Evolutionary conservation across 2,329 filamentous ascomycete species (phyloP).

Genomic region (Neofusicoccum cordaticola): DNA sequence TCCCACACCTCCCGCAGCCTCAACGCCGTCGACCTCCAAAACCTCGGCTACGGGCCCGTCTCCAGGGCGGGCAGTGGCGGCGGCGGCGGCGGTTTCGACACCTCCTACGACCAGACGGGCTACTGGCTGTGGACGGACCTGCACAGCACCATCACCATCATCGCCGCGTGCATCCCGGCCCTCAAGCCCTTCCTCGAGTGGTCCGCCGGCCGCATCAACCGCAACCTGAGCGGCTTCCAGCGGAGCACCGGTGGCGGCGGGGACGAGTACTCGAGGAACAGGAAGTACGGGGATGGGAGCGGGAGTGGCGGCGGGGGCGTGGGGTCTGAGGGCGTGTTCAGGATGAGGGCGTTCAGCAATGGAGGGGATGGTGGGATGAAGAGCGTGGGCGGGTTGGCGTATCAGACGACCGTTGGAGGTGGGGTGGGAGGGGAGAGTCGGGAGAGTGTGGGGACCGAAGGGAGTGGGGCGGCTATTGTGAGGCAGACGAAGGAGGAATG

Average conservation of each 20-base stretch:
- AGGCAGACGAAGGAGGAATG: neutral
- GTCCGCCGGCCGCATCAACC: neutral
- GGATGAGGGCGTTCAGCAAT: too few species aligned
- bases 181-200: conserved; percentile 4
- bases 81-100: neutral
- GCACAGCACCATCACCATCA: conserved; percentile 1
- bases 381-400: neutral
- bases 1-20: too few species aligned
- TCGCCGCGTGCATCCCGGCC: neutral
- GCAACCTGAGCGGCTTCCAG: too few species aligned
- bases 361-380: too few species aligned
- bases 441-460: conserved; percentile 3
- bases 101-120: conserved; percentile 4
- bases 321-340: neutral
- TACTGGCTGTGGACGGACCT: conserved; percentile 8
- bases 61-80: neutral
- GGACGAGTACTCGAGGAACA: neutral
- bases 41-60: too few species aligned
- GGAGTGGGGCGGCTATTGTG: neutral
- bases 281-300: too few species aligned
- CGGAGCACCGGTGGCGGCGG: neutral
- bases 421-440: neutral
- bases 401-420: neutral
- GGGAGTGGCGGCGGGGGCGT: too few species aligned
- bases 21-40: neutral